Evolutionary conservation across 2,329 filamentous ascomycete genomes (phyloP).

Genomic region (Trichoderma atroviride): DNA sequence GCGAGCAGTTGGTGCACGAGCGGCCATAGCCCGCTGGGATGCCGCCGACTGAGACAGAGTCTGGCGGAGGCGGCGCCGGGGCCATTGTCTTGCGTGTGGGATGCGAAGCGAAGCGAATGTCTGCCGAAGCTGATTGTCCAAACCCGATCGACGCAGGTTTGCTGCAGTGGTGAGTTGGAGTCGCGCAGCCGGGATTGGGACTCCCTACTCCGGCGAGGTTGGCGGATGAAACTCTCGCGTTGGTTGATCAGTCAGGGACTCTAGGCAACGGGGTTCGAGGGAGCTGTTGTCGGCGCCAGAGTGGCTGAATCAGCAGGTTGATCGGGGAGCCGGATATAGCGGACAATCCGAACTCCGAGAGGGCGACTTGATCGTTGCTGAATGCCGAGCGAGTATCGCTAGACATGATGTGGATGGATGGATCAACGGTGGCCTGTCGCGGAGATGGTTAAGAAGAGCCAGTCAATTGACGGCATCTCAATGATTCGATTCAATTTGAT

Average conservation of each 20-base stretch:
- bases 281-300: not conserved
- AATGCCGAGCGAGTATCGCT: conserved; percentile 5
- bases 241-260: not conserved
- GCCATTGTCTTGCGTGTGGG: conserved; percentile 14
- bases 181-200: conserved; percentile 22
- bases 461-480: not conserved
- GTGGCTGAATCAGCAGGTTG: conserved; percentile 19
- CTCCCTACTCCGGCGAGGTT: conserved; percentile 13
- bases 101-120: not conserved
- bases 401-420: not conserved
- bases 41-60: conserved; percentile 28
- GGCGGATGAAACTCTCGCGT: conserved; percentile 1
- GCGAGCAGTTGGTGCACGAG: conserved; percentile 51
- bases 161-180: not conserved
- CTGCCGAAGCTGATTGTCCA: not conserved
- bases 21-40: conserved; percentile 46
- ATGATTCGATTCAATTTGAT: not conserved
- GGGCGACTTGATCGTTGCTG: not conserved
- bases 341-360: conserved; percentile 13
- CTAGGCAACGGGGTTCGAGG: conserved; percentile 7
- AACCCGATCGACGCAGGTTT: conserved; percentile 13
- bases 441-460: not conserved
- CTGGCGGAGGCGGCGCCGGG: conserved; percentile 23
- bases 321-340: not conserved
- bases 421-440: not conserved